Evolutionary conservation across 805 yeast species (phyloP), one percentile per base, ranked within the genome.

Genomic region (Barnettozyma vustinii): DNA sequence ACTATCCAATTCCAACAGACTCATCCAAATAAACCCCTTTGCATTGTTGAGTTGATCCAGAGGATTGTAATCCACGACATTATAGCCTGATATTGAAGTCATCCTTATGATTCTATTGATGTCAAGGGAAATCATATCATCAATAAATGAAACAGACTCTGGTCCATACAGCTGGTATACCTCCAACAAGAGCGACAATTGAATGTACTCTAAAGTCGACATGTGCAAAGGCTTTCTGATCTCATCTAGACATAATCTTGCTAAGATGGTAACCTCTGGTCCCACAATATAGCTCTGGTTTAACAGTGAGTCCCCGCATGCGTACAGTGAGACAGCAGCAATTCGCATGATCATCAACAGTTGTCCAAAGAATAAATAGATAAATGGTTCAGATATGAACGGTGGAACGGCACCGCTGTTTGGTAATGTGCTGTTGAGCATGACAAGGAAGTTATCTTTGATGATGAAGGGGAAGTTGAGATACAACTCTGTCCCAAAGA

Each of bases 281-380:
- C 42, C 43, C 4, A 54, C 50, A 1, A 42, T 16, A 9, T 30
- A 30, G 30, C 37, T 46, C 40, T 19, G 42, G 8, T 20, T 44
- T 42, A 3, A 7, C 41, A 23, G 8, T 5, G 25, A 8, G 8
- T 23, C 7, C 8, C 25, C 25, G 25, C 25, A 23, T 5, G 40
- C 48, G 44, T 44, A 52, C 20, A 49, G 41, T 18, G 58, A 55
- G 9, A 55, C 15, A 27, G 49, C 48, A 2, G 57, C 45, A n/a
- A 55, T 49, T 44, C 58, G 37, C 52, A 55, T 45, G n/a, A 55
- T 42, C 12, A 51, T 25, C 42, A 52, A 26, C n/a, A 55, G 37
- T 16, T 52, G 56, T 3, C 56, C 56, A 9, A 51, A 18, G 26
- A 55, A 51, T 18, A 53, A 18, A 30, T 51, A 51, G 10, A 46